phyloP scores from a whole-genome alignment of 805 yeast species.

The Hanseniaspora guilliermondii region DNA sequence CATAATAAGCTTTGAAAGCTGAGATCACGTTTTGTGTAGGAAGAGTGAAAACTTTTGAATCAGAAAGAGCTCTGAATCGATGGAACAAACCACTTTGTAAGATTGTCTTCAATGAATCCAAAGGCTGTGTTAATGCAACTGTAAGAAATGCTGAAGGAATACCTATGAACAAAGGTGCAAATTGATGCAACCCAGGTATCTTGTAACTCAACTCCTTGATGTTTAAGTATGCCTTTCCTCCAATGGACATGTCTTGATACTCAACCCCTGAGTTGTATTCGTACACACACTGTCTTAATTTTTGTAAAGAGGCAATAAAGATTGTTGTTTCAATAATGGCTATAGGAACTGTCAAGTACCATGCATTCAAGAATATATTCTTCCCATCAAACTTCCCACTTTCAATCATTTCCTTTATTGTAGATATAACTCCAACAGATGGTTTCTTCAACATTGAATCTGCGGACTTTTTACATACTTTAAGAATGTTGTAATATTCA shows the following conservation, averaged over 20 bases:
- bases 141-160: slow-evolving; percentile 59
- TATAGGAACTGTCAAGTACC: neutral
- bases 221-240: neutral
- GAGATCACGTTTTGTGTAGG: slow-evolving; percentile 44
- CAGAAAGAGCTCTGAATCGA: slow-evolving; percentile 25
- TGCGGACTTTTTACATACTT: neutral
- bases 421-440: neutral
- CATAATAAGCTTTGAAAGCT: slow-evolving; percentile 40
- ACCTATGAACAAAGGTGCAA: slow-evolving; percentile 32
- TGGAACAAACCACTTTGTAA: slow-evolving; percentile 62
- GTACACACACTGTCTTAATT: neutral
- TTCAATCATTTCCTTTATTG: neutral
- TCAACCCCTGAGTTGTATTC: neutral
- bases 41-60: neutral
- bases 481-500: neutral
- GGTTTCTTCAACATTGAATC: neutral
- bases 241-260: neutral
- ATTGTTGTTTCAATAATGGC: neutral
- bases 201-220: neutral
- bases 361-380: neutral
- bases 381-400: neutral
- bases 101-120: slow-evolving; percentile 77
- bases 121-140: slow-evolving; percentile 70
- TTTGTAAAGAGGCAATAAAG: neutral
- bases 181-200: neutral